A percentile compares a stretch with the other conserved stretches of the same genome.
Conservation (phyloP, 139 green algal species). For the Tetradesmus lagerheimii region DNA sequence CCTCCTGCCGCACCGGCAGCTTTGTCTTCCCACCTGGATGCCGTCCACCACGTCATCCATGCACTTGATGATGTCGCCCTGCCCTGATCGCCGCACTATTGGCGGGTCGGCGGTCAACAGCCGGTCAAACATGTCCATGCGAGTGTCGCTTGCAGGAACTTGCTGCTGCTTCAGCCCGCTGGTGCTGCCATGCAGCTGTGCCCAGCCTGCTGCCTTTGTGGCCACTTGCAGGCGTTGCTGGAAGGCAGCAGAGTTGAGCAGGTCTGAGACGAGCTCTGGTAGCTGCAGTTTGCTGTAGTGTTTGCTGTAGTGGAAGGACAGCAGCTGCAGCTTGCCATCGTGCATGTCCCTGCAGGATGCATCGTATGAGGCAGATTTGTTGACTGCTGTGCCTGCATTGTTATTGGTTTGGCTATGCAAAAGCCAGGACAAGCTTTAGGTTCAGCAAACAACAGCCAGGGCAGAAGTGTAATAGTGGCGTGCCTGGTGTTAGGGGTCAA, state of each 20-base stretch:
- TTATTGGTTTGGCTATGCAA: too few species aligned
- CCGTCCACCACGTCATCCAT: conserved; percentile 69
- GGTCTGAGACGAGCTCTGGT: conserved; percentile 59
- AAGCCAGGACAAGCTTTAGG: too few species aligned
- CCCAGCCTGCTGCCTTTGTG: neutral
- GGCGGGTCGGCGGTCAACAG: conserved; percentile 47
- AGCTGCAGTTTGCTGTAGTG: conserved; percentile 68
- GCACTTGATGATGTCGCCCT: conserved; percentile 65
- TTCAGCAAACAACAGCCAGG: too few species aligned
- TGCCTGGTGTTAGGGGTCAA: too few species aligned
- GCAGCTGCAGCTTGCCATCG: conserved; percentile 13
- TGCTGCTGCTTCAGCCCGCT: neutral
- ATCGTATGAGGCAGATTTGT: too few species aligned
- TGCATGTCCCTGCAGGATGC: conserved; percentile 8
- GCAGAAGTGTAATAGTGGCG: too few species aligned
- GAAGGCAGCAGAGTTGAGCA: conserved; percentile 57
- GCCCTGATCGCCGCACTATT: conserved; percentile 48
- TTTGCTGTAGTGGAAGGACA: conserved; percentile 66
- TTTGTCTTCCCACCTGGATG: conserved; percentile 55
- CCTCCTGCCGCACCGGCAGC: neutral
- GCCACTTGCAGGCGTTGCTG: conserved; percentile 55
- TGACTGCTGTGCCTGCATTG: too few species aligned
- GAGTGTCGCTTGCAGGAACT: conserved; percentile 21
- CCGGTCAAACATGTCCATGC: conserved; percentile 63
- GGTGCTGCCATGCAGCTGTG: neutral